Base-by-base conservation (phyloP, 164 flowering plant species). In the Berberis vulgaris region DNA sequence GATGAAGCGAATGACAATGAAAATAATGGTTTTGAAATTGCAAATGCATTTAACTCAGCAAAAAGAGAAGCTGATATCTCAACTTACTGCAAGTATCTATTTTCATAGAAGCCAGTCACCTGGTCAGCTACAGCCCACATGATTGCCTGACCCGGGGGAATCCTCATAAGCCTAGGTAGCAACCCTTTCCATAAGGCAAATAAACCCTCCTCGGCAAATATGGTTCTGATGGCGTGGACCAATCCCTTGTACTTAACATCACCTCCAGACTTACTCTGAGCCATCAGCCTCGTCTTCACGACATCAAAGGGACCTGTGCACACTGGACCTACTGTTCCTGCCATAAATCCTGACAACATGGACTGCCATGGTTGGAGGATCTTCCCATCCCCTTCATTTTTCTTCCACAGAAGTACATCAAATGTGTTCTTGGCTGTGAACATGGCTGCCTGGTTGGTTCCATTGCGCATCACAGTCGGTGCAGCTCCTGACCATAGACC, bases 61-160 rank as follows among this genome's bases (percentile, higher is more conserved):
- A 26, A 26, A 26, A 26, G 26, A 26, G 26, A 26, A 26, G 26
- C 26, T 26, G 26, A 26, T 26, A 26, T 26, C 26, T 26, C 26
- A 26, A 26, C 26, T 26, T 26, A 26, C 0, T 69, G 75, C 11
- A 87, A 46, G 62, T 83, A 77, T 72, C 74, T 71, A 78, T 77
- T 87, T 81, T 94, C 99, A 63, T 87, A 94, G 3, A 89, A 75
- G 38, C 96, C 99, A 6, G 67, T 87, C 4, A 91, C 70, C 69
- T 94, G 99, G 75, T 94, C 97, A 68, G 97, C 94, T 55, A 94
- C 97, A 47, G 81, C 83, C 99, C 99, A 94, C 99, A 94, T 85
- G 57, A 94, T 94, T 61, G 99, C 99, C 75, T 94, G 99, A 41
- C 99, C 99, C 6, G 98, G 98, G 6, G 96, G 97, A 49, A 94